Base-by-base conservation (phyloP, 768 basidiomycete species). In the Xanthoconium stramineum region DNA sequence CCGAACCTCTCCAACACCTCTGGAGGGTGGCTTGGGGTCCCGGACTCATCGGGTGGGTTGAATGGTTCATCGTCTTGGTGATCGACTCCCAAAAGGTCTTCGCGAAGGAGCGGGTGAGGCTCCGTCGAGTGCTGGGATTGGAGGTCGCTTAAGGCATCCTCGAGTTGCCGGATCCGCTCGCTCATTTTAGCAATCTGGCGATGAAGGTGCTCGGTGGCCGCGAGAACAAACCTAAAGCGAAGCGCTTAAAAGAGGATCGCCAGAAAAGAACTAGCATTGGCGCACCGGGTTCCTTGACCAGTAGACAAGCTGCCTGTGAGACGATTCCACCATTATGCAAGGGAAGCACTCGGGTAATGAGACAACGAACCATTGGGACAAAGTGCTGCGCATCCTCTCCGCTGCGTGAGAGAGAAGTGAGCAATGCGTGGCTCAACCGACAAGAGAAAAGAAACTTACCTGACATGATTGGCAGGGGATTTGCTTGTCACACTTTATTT, bases 401-500 rank as follows among this genome's bases (percentile, higher is more conserved):
- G 73, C 82, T 86, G 53, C 46, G 57, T 49, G 57, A 38, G 46
- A 52, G 49, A 29, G 37, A 47, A 47, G 17, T 54, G 30, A 20
- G 50, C 14, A 17, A 59, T 11, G 33, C 12, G 46, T 50, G 43
- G 36, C 55, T 20, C 32, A 12, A 49, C 36, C 8, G 44, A 49
- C 29, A 29, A 51, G 24, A 32, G 29, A 36, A 20, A 37, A 20
- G 12, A 55, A 35, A 69, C 75, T 40, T 66, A 84, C 86, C 75
- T 83, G 82, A 67, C 88, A 89, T 1, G 86, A 87, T 67, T 88
- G 85, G 66, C 88, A 89, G 11, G 88, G 88, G 52, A 89, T 85
- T 60, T 86, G 80, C 75, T 89, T 89, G 80, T 89, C 86, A 75
- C 88, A 90, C 67, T 88, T 88, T 69, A 90, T 88, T 78, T 89